Evolutionary conservation across 768 basidiomycete species (phyloP).

Genomic region (Trametes punicea): DNA sequence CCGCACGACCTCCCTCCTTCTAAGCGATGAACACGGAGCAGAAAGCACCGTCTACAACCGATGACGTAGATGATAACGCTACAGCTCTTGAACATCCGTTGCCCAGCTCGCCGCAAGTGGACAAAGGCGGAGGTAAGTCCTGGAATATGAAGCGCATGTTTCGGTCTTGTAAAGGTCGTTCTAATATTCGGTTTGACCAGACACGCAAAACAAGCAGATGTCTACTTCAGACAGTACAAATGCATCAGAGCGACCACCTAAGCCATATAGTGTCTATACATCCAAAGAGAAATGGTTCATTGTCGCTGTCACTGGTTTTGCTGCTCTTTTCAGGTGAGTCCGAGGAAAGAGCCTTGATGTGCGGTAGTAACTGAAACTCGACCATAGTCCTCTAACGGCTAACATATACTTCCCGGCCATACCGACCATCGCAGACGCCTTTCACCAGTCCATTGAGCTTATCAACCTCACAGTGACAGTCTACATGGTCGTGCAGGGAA

Average conservation of each 20-base stretch:
- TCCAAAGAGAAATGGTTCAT: slow-evolving; percentile 65
- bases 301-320: slow-evolving; percentile 53
- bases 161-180: background rate
- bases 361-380: background rate
- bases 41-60: background rate
- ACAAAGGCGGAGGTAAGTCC: background rate
- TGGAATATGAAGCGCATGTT: background rate
- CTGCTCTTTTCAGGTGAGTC: slow-evolving; percentile 59
- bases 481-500: slow-evolving; percentile 67
- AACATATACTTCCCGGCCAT: slow-evolving; percentile 82
- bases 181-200: background rate
- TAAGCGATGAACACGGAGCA: background rate
- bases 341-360: background rate
- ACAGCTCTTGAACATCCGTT: background rate
- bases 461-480: slow-evolving; percentile 81
- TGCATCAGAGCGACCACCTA: background rate
- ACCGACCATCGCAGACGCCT: slow-evolving; percentile 58
- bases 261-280: slow-evolving; percentile 48
- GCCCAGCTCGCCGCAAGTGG: background rate
- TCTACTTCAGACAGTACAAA: background rate
- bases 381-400: slow-evolving; percentile 44
- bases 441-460: slow-evolving; percentile 62
- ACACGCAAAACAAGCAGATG: background rate
- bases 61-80: slow-evolving; percentile 9
- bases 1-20: background rate